Conservation (phyloP, 2,329 filamentous ascomycete genomes). For the Elsinoe perseae region DNA sequence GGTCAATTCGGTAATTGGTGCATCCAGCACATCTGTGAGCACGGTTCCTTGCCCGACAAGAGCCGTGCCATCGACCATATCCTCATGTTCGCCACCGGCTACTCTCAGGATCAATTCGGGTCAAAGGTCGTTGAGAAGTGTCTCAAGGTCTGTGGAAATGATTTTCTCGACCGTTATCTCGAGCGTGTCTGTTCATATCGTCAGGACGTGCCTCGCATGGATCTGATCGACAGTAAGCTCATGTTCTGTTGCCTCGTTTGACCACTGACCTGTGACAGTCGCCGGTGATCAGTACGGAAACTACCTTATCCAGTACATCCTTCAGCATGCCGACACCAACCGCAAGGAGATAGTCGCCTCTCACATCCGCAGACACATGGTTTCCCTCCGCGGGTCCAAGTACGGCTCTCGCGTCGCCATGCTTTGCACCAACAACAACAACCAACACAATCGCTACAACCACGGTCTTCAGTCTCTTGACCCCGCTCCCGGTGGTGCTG, state of each 20-base stretch:
- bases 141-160: slow-evolving; percentile 84
- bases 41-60: slow-evolving; percentile 83
- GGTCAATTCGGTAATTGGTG: slow-evolving; percentile 99
- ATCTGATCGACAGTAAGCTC: slow-evolving; percentile 76
- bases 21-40: slow-evolving; percentile 98
- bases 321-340: slow-evolving; percentile 77
- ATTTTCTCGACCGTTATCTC: slow-evolving; percentile 88
- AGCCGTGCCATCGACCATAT: slow-evolving; percentile 93
- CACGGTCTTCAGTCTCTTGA: slow-evolving; percentile 41
- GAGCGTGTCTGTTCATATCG: slow-evolving; percentile 90
- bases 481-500: slow-evolving; percentile 5
- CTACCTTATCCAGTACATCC: slow-evolving; percentile 94
- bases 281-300: slow-evolving; percentile 98
- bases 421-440: slow-evolving; percentile 97
- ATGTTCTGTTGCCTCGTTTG: background rate
- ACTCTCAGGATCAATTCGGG: slow-evolving; percentile 98
- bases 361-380: slow-evolving; percentile 98
- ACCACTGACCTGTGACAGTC: slow-evolving; percentile 42
- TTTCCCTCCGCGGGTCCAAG: slow-evolving; percentile 94
- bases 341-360: slow-evolving; percentile 88
- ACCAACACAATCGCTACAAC: slow-evolving; percentile 78
- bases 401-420: slow-evolving; percentile 97
- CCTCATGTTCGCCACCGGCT: slow-evolving; percentile 84
- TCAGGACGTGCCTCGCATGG: slow-evolving; percentile 84
- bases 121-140: slow-evolving; percentile 99